phyloP scores from a whole-genome alignment of 2,329 filamentous ascomycete species.

The Ophiocordyceps robertsii region DNA sequence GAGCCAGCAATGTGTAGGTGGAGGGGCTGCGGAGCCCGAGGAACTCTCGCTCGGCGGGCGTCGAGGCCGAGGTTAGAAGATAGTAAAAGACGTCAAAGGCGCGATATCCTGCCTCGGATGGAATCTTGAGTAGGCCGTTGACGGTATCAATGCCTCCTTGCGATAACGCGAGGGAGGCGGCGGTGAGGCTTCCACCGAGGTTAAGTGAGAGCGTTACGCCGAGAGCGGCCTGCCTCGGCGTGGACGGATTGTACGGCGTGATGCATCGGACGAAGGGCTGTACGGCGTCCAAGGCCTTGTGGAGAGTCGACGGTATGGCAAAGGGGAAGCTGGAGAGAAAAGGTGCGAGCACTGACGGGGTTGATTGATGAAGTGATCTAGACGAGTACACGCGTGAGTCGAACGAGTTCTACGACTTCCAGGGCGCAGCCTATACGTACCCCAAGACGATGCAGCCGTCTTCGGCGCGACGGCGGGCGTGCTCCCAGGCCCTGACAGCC shows the following conservation, averaged over 20 bases:
- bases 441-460: slow-evolving; percentile 86
- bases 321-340: slow-evolving; percentile 75
- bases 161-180: slow-evolving; percentile 64
- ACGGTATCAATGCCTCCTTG: slow-evolving; percentile 78
- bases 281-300: slow-evolving; percentile 67
- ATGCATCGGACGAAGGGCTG: slow-evolving; percentile 79
- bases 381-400: background rate
- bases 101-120: slow-evolving; percentile 66
- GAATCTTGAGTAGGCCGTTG: slow-evolving; percentile 68
- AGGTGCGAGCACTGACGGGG: slow-evolving; percentile 70
- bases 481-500: slow-evolving; percentile 82
- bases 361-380: slow-evolving; percentile 79
- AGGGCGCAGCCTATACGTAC: slow-evolving; percentile 36
- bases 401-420: background rate
- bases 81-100: slow-evolving; percentile 99
- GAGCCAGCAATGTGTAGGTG: slow-evolving; percentile 64
- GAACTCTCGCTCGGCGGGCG: slow-evolving; percentile 77
- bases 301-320: slow-evolving; percentile 59
- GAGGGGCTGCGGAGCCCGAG: slow-evolving; percentile 66
- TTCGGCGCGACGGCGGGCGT: slow-evolving; percentile 84
- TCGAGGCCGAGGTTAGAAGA: slow-evolving; percentile 81
- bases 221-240: slow-evolving; percentile 66
- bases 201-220: slow-evolving; percentile 72
- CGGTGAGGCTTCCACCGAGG: slow-evolving; percentile 64
- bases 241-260: slow-evolving; percentile 79